Evolutionary conservation across 306 rosid species (phyloP), one percentile per base, ranked within the genome.

Genomic region (Acmispon strigosus): DNA sequence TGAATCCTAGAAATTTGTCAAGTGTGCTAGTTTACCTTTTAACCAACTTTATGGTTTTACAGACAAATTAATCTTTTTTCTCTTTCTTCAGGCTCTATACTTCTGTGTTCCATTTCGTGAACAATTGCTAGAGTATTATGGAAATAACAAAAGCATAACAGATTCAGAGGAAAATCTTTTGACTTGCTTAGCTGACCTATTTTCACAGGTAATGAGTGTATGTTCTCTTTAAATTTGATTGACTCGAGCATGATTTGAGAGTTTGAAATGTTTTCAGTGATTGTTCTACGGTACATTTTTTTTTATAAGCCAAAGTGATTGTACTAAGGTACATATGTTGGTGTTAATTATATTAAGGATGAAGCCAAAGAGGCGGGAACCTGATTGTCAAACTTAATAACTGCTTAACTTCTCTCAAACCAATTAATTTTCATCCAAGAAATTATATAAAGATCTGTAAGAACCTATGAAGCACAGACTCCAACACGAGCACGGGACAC

Each of bases 81-180:
- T 43, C 68, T 29, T 54, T 59, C 36, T 77, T 79, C 90, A 91
- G 99, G 99, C 99, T 13, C 91, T 95, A 62, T 95, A 95, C 80
- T 95, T 95, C 71, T 95, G 99, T 68, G 99, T 91, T 80, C 99
- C 99, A 37, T 95, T 95, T 76, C 99, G 99, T 1, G 97, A 95
- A 61, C 97, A 95, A 53, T 81, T 95, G 67, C 76, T 95, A 49
- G 96, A 91, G 62, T 95, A 89, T 69, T 95, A 91, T 82, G 85
- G 92, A 66, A 91, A 69, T 83, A 84, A 73, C 86, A 95, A 85
- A 80, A 88, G 73, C 75, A 39, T 77, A 73, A 88, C 81, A 67
- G 97, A 89, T 17, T 84, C 68, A 8, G 97, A 95, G 79, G 99
- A 95, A 81, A 95, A 95, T 87, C 99, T 95, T 42, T 82, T 95